Conservation (phyloP, 1,284 basidiomycete species). For the Moesziomyces sp. region DNA sequence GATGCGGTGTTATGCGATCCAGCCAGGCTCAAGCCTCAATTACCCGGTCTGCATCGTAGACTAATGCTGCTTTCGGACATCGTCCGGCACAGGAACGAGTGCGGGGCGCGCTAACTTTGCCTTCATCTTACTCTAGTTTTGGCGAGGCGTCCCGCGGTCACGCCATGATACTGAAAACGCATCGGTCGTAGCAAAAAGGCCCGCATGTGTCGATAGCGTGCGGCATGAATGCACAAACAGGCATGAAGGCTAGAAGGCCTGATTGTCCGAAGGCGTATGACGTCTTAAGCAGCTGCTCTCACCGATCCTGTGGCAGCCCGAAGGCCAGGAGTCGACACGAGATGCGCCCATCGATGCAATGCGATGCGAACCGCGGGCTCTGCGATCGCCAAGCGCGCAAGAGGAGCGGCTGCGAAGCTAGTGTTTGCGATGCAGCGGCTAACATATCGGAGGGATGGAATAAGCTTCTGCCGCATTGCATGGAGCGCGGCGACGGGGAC, state of each 20-base stretch:
- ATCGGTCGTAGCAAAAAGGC: constrained; percentile 1
- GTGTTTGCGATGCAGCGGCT: neutral
- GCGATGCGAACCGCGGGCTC: neutral
- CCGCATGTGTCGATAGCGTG: constrained; percentile 17
- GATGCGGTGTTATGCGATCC: too few relatives aligned
- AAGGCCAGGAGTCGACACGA: too few relatives aligned
- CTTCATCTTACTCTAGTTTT: too few relatives aligned
- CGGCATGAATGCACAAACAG: neutral
- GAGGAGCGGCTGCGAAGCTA: neutral
- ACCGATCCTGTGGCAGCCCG: too few relatives aligned
- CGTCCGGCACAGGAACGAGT: too few relatives aligned
- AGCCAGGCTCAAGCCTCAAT: too few relatives aligned
- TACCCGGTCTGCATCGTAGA: too few relatives aligned
- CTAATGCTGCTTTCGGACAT: too few relatives aligned
- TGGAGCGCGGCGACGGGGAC: neutral
- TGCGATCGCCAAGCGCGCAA: neutral
- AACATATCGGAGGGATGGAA: constrained; percentile 14
- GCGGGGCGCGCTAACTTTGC: too few relatives aligned
- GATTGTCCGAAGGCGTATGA: constrained; percentile 8
- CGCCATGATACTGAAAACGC: constrained; percentile 1
- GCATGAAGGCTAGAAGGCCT: constrained; percentile 1
- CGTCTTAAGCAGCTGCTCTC: constrained; percentile 2
- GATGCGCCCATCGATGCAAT: too few relatives aligned
- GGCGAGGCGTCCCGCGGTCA: neutral
- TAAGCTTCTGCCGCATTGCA: constrained; percentile 27